Conservation (phyloP, 176 grass and related monocot genomes). For the Thinopyrum elongatum region DNA sequence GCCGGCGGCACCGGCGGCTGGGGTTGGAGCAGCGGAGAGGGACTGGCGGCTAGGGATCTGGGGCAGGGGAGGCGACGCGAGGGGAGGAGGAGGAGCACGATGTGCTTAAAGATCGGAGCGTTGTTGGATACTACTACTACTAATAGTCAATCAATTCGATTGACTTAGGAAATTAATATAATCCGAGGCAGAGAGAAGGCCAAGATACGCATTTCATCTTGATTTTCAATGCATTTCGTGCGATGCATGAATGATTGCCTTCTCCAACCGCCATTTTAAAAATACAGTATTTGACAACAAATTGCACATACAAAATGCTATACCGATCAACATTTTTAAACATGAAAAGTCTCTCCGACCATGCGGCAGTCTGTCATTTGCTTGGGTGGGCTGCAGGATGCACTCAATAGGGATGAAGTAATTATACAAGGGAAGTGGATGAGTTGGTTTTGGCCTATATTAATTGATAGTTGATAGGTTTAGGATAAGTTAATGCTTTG, state of each 20-base stretch:
- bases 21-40: too few species aligned
- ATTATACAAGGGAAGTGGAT: not conserved
- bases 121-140: too few species aligned
- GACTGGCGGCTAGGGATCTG: too few species aligned
- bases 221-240: not conserved
- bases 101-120: too few species aligned
- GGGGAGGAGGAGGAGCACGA: too few species aligned
- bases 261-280: not conserved
- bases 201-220: not conserved
- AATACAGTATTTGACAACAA: not conserved
- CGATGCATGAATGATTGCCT: not conserved
- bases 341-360: too few species aligned
- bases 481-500: not conserved
- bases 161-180: not conserved
- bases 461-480: not conserved
- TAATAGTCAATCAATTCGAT: not conserved
- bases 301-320: not conserved
- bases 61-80: too few species aligned
- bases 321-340: not conserved
- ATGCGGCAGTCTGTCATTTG: too few species aligned
- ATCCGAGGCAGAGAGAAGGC: not conserved
- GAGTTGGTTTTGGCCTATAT: not conserved
- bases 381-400: not conserved
- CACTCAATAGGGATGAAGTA: too few species aligned
- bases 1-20: too few species aligned